Base-by-base conservation (phyloP, 2,329 filamentous ascomycete species). In the Beauveria asiatica region DNA sequence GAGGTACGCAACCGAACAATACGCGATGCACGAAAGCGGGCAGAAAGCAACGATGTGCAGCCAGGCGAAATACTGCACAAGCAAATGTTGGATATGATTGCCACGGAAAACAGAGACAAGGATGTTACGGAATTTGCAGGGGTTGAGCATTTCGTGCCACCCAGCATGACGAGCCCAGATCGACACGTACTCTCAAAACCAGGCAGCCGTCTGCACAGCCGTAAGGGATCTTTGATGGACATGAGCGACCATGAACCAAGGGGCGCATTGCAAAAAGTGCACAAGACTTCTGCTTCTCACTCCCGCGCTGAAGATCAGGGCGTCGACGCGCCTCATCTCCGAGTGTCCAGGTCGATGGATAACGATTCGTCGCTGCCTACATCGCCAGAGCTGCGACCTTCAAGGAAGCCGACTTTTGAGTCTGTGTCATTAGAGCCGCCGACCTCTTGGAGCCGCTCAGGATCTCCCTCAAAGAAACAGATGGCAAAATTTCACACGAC, bases 401-500 rank as follows among this genome's bases (percentile, higher is more conserved):
- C 78, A 70, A 69, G 78, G 62, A 72, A 83, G 66, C 66, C 75
- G 66, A 72, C 74, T 1, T 77, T 81, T 37, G 79, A 87, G 56
- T 83, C 84, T 4, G 80, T 80, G 13, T 82, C 86, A 23, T 79
- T 83, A 64, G 85, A 88, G 60, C 70, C 88, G 9, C 89, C 87
- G 3, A 82, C 85, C 1, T 76, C 80, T 3, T 78, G 77, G 8
- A 90, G 86, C 66, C 81, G 87, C 25, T 78, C 82, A 1, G 76
- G 77, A 2, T 90, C 88, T 7, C 87, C 88, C 33, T 75, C 77
- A 0, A 81, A 85, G 56, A 44, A 46, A 6, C 39, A 52, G 2
- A 9, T 19, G 10, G 16, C 48, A 45, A 52, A 59, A 16, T 16
- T 1, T 39, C 49, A 46, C 17, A n/a, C n/a, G 9, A 21, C 16